Base-by-base conservation (phyloP, 495 filamentous ascomycete species). In the Lophiotrema nucula region DNA sequence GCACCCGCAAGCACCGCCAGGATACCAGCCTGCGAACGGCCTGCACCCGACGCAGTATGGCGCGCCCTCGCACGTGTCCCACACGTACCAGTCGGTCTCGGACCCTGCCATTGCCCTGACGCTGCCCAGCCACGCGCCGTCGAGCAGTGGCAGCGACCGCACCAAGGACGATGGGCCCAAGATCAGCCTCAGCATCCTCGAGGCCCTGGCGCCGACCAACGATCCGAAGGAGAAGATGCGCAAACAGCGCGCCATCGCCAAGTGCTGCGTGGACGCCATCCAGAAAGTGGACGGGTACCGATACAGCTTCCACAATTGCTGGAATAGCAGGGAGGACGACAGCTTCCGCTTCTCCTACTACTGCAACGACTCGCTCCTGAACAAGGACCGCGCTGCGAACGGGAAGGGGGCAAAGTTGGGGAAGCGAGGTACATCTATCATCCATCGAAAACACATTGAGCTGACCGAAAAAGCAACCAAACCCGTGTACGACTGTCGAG, bases 281-380 rank as follows among this genome's bases (percentile, higher is more conserved):
- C 64, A 69, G 43, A 53, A 48, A 26, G 44, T 35, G 10, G 66
- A 69, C 35, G 66, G 66, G 10, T 69, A 55, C 39, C 54, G 66
- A 13, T 69, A 69, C 53, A 64, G 58, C 45, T 69, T 69, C 56
- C 66, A 69, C 33, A 69, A 69, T 25, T 68, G 65, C 56, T 69
- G 66, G 66, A 65, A 64, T 28, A 69, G 66, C 44, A 18, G 66
- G 6, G 66, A 69, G 21, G 66, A 69, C 38, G 61, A 68, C 41
- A 59, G 55, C 42, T 66, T 62, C 42, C 53, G 66, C 8, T 69
- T 66, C 53, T 69, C 66, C 22, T 69, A 69, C 41, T 69, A 66
- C 43, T 69, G 66, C 47, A 69, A 69, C 38, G 66, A 69, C 58
- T 66, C 64, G n/a, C 31, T 69, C 26, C 47, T 69, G 41, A 69